These are phyloP conservation scores for Colletotrichum sp. DNA, from an alignment of 2,329 filamentous ascomycete genomes.

Conservation along the genomic window DNA sequence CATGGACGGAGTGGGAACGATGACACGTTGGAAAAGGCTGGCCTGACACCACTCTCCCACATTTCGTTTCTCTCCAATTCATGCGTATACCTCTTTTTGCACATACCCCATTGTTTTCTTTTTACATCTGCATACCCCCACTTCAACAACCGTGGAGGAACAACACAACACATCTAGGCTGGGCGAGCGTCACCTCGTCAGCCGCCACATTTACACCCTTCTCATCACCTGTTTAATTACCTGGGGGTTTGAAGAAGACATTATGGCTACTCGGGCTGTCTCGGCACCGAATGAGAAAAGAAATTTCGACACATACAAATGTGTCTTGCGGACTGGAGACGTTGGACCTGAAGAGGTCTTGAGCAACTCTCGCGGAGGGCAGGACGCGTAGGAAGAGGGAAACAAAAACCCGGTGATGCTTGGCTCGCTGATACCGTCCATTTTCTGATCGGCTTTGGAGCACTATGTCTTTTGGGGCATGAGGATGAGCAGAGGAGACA, in stretches of 20 bases:
- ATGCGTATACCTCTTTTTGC: conserved; percentile 21
- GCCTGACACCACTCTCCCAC: conserved; percentile 15
- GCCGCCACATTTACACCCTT: conserved; percentile 8
- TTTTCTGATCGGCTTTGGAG: conserved; percentile 10
- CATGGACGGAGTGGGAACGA: not conserved
- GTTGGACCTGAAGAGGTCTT: not conserved
- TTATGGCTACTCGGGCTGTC: not conserved
- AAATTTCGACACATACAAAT: not conserved
- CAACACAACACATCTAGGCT: conserved; percentile 6
- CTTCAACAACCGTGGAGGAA: conserved; percentile 20
- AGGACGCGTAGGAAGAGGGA: not conserved
- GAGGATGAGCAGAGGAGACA: conserved; percentile 11
- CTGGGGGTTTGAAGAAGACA: not conserved
- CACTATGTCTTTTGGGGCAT: conserved; percentile 16
- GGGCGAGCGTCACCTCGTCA: conserved; percentile 12
- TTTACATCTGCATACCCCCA: conserved; percentile 14
- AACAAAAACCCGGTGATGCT: not conserved
- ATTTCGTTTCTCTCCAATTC: conserved; percentile 16
- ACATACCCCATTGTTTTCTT: conserved; percentile 17
- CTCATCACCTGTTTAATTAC: conserved; percentile 13
- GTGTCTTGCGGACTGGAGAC: conserved; percentile 1
- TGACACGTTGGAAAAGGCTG: conserved; percentile 18
- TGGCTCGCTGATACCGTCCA: conserved; percentile 17
- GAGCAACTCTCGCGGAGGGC: conserved; percentile 5
- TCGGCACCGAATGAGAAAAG: not conserved